Evolutionary conservation across 2,329 filamentous ascomycete genomes (phyloP), one percentile per base, ranked within the genome.

Genomic region (Ophiocordyceps australis): DNA sequence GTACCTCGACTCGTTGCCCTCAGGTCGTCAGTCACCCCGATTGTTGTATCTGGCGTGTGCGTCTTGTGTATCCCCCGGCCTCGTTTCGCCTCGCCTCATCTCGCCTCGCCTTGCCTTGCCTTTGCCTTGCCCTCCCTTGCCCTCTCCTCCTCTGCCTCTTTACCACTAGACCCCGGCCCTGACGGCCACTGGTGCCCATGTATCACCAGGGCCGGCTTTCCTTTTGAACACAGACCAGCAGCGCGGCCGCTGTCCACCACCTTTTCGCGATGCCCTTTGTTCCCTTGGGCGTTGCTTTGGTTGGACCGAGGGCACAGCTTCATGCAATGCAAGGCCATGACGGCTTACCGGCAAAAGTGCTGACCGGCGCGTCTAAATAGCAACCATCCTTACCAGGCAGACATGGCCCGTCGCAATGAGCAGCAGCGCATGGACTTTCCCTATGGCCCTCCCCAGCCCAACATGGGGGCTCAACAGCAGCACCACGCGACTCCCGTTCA

Each of bases 341-440:
- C 29, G 32, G 33, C 34, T 31, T 28, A 33, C 33, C 34, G 26
- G 38, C 31, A 30, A 33, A 38, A 33, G 31, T 37, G 38, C 47
- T 49, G 37, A 50, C 36, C 36, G 30, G 29, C 33, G 28, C 33
- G 22, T 30, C 33, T 30, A 35, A 31, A 39, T 31, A 53, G 50
- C 38, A 50, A 51, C 31, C 59, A 66, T 40, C 44, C 54, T 28
- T 65, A 65, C 38, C 59, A 58, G 44, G 43, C 52, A 37, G 59
- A 65, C 34, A 58, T 66, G 59, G 50, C 46, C 35, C 51, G 52
- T 32, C 52, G 54, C 29, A 49, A 47, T 37, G 53, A 57, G 34
- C n/a, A n/a, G n/a, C n/a, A n/a, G n/a, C 49, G 50, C 28, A 53
- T 54, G 38, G 51, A 56, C 13, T 57, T 56, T 30, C 45, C 49